phyloP scores from a whole-genome alignment of 805 yeast genomes.

The Brettanomyces nanus region DNA sequence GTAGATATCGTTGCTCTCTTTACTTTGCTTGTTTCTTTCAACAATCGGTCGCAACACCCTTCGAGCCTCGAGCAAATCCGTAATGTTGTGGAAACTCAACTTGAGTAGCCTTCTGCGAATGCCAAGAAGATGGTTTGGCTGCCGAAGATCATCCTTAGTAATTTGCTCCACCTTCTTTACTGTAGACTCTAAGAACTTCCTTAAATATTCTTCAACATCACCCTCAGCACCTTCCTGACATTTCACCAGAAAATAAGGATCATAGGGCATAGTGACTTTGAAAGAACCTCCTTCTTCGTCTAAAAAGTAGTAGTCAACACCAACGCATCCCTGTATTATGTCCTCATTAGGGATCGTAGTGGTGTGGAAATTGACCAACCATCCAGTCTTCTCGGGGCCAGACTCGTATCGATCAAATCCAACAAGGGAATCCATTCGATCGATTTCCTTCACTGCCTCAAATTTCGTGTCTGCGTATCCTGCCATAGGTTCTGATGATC shows the following conservation, averaged over 20 bases:
- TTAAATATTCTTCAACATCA: conserved; percentile 81
- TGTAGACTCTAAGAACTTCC: conserved; percentile 55
- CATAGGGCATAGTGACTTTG: conserved; percentile 73
- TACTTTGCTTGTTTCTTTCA: conserved; percentile 51
- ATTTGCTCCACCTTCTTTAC: conserved; percentile 50
- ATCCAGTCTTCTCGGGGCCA: conserved; percentile 70
- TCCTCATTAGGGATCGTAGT: conserved; percentile 59
- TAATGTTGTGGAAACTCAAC: conserved; percentile 64
- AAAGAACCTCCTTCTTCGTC: conserved; percentile 97
- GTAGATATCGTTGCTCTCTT: conserved; percentile 61
- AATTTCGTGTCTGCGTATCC: conserved; percentile 26
- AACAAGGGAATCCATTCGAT: conserved; percentile 70
- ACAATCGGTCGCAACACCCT: conserved; percentile 62
- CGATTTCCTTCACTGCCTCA: conserved; percentile 52
- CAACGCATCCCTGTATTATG: conserved; percentile 63
- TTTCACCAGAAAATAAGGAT: conserved; percentile 78
- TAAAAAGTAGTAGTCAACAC: conserved; percentile 87
- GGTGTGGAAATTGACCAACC: conserved; percentile 93
- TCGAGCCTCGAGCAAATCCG: conserved; percentile 71
- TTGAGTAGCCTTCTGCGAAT: conserved; percentile 54
- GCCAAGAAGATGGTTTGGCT: conserved; percentile 86
- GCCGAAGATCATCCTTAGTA: conserved; percentile 67
- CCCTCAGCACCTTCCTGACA: conserved; percentile 53
- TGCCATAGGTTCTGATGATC: not conserved
- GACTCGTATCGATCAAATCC: conserved; percentile 77